A percentile compares a stretch with the other conserved stretches of the same genome.
Evolutionary conservation across 2,329 filamentous ascomycete genomes (phyloP).

Genomic region (Alternaria arborescens): DNA sequence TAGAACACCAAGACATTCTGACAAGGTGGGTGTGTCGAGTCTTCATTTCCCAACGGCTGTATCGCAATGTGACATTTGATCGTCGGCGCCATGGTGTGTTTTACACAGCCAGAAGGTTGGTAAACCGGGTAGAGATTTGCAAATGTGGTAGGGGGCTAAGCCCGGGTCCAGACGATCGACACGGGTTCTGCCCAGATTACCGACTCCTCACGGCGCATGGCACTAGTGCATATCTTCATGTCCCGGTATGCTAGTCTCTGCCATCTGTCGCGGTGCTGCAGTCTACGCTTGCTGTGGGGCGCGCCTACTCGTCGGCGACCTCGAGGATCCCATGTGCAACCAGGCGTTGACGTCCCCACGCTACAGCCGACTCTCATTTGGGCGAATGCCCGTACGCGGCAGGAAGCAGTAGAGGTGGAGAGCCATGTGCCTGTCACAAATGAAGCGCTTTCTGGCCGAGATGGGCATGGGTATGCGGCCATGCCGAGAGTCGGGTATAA

Average conservation of each 20-base stretch:
- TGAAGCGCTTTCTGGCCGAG: constrained; percentile 2
- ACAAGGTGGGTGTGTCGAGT: constrained; percentile 10
- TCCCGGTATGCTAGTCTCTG: constrained; percentile 4
- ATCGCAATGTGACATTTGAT: constrained; percentile 12
- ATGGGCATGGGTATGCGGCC: not conserved
- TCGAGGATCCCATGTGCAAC: constrained; percentile 32
- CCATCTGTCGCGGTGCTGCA: not conserved
- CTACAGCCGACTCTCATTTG: constrained; percentile 17
- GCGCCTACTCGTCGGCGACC: constrained; percentile 25
- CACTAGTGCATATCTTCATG: constrained; percentile 7
- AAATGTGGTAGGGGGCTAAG: constrained; percentile 14
- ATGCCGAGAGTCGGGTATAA: not conserved
- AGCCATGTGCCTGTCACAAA: constrained; percentile 14
- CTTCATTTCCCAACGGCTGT: constrained; percentile 14
- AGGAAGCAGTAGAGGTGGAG: constrained; percentile 7
- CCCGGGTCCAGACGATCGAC: constrained; percentile 29
- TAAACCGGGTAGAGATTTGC: constrained; percentile 22
- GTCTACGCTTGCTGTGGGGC: constrained; percentile 10
- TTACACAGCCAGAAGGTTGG: not conserved
- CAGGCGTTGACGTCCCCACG: constrained; percentile 20
- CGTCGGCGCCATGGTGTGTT: constrained; percentile 7
- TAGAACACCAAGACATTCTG: not conserved
- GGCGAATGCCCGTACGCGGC: constrained; percentile 11
- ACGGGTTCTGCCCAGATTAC: constrained; percentile 32
- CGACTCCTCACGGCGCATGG: constrained; percentile 22